phyloP scores from a whole-genome alignment of 73 alveolate species.

The Diophrys sp. region DNA sequence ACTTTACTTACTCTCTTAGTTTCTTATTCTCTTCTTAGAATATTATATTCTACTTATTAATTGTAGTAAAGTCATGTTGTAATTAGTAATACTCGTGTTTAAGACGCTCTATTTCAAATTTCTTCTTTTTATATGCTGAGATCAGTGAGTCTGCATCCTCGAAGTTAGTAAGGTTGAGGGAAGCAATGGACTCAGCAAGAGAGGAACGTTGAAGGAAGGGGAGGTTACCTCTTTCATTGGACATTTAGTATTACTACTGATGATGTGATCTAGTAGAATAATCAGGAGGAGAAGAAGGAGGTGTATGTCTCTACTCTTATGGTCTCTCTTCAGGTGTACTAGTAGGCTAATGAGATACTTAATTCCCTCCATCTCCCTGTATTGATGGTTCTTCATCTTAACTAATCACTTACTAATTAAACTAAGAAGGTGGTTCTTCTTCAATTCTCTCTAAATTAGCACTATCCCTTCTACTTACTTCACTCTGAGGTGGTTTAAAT shows the following conservation, averaged over 20 bases:
- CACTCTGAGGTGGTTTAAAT: background rate
- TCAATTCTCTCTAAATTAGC: background rate
- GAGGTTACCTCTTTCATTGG: no score
- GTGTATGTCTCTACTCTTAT: no score
- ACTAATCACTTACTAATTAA: no score
- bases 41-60: background rate
- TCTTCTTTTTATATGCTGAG: slow-evolving; percentile 46
- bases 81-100: slow-evolving; percentile 17
- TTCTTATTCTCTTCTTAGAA: background rate
- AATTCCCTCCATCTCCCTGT: no score
- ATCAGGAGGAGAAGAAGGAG: no score
- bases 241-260: no score
- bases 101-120: slow-evolving; percentile 26
- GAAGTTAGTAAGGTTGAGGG: slow-evolving; percentile 23
- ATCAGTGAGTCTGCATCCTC: slow-evolving; percentile 40
- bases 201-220: no score
- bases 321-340: no score
- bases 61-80: slow-evolving; percentile 29
- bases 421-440: background rate
- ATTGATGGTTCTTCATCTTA: no score
- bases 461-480: background rate
- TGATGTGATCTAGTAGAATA: no score
- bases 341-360: no score
- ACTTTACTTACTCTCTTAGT: background rate
- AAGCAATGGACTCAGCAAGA: slow-evolving; percentile 50